Base-by-base conservation (phyloP, 108 stramenopile species). In the Pseudonitzschia multistriata region DNA sequence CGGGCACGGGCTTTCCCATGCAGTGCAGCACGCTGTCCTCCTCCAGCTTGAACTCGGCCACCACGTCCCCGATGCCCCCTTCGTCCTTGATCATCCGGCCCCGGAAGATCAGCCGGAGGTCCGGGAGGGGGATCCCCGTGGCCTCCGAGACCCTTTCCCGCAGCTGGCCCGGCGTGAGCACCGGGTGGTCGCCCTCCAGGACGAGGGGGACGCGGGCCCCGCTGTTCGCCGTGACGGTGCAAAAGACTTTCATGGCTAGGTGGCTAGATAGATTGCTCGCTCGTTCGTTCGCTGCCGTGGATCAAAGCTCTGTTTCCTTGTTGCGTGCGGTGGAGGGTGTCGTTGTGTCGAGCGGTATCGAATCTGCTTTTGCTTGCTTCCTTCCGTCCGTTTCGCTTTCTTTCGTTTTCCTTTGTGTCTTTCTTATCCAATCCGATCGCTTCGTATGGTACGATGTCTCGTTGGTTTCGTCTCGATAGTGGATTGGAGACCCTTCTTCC, bases 11-110 rank as follows among this genome's bases (percentile, higher is more conserved):
- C 50, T 87, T 93, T 29, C 92, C 93, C 89, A 95, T 88, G 69
- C 89, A 91, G 71, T 92, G 94, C 57, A 95, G 67, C 21, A 95
- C 89, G 67, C 82, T 87, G 11, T 84, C 94, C 13, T 89, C 59
- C 66, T 90, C 88, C 37, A 95, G 49, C 60, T 88, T 86, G 70
- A 76, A 90, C 57, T 92, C 86, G 14, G 31, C 4, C n/a, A n/a
- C 31, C 34, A 35, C 57, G n/a, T 65, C 24, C 7, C 73, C 54
- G 0, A 89, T 83, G 3, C 65, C 60, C 53, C 86, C 87, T 37
- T 88, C 79, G 15, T 72, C 66, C 48, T 74, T 67, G 49, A 95
- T 86, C 65, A 95, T 74, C 4, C 87, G 80, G 14, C 94, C 94
- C 5, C 91, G 85, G 64, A 83, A 95, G 49, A 95, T 92, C 28